Evolutionary conservation across 1,139 yeast species (phyloP), one percentile per base, ranked within the genome.

Genomic region (Arxiozyma telluris): DNA sequence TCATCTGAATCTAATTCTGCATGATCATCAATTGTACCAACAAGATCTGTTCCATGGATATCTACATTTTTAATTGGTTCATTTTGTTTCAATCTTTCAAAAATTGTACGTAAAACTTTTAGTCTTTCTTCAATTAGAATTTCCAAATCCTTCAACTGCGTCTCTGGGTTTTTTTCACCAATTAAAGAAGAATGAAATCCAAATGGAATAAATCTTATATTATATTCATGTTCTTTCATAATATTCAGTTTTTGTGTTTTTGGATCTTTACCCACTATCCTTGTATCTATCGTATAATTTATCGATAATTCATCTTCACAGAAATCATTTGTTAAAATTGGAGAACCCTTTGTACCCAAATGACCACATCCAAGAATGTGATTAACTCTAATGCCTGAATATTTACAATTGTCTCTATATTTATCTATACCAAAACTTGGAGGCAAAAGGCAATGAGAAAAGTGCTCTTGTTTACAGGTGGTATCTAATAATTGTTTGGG

Each of bases 381-480:
- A 50, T 71, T 63, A 23, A 70, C 60, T 39, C 62, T 60, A 20
- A 71, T 64, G 1, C 61, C 54, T 66, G 60, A 76, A 53, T 66
- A 65, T 45, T 60, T 62, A 0, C 71, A 66, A 22, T 57, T 55
- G 74, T 61, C 60, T 43, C 61, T 61, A 27, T 78, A 72, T 30
- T 68, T 67, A 62, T 82, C 84, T 3, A 82, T 67, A 4, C 90
- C 90, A 65, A 81, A 71, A 22, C 87, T 76, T 12, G 90, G 89
- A 0, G 90, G 90, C 6, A 84, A 74, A 49, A 79, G 65, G 47
- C 79, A 73, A 65, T 84, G 91, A 0, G 80, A 71, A 39, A 77
- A 69, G 23, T 77, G 70, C 44, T 78, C 76, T 58, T 82, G 81
- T 34, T 76, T 73, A 63, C 90, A 84, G 1, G 76, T 71, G 41